Evolutionary conservation across 2,329 filamentous ascomycete genomes (phyloP), one percentile per base, ranked within the genome.

Genomic region (Cladophialophora psammophila): DNA sequence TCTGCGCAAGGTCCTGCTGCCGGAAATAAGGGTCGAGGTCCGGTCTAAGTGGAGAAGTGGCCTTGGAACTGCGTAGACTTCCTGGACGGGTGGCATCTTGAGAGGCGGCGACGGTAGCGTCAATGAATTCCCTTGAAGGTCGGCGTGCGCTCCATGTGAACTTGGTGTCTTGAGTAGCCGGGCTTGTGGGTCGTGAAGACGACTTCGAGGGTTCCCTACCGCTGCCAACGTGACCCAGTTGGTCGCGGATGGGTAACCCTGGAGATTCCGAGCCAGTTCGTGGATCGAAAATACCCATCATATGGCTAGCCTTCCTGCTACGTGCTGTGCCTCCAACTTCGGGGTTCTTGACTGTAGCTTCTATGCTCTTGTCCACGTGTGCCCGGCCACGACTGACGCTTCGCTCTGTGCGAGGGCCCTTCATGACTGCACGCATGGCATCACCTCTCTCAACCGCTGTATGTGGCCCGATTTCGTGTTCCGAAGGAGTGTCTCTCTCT

Each of bases 231-330:
- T 66, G 60, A 34, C 45, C 15, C 15, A 54, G 10, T 20, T 54
- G 52, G 15, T 70, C 68, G 34, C 52, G 42, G n/a, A 60, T 18
- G n/a, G 26, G 38, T 26, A 56, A 45, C 31, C 35, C 50, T 34
- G 66, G 65, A 20, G 58, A 61, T 32, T 59, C 34, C 36, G 66
- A 60, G 52, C 64, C 66, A 15, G 69, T 62, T 45, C 67, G 50
- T 53, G 70, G 64, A 50, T 88, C 88, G 78, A 90, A 90, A 5
- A 90, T 78, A 12, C 88, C 86, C 61, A 90, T 78, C 72, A 88
- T 88, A 73, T 90, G 87, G 73, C 87, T 89, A 50, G 88, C 86
- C 76, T 90, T 90, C 64, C 88, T 83, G 75, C 87, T 89, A 67
- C 88, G 83, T 54, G 85, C 84, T 71, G 86, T 82, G 32, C 82